Evolutionary conservation across 139 green algal species (phyloP).

Genomic region (Haematococcus lacustris): DNA sequence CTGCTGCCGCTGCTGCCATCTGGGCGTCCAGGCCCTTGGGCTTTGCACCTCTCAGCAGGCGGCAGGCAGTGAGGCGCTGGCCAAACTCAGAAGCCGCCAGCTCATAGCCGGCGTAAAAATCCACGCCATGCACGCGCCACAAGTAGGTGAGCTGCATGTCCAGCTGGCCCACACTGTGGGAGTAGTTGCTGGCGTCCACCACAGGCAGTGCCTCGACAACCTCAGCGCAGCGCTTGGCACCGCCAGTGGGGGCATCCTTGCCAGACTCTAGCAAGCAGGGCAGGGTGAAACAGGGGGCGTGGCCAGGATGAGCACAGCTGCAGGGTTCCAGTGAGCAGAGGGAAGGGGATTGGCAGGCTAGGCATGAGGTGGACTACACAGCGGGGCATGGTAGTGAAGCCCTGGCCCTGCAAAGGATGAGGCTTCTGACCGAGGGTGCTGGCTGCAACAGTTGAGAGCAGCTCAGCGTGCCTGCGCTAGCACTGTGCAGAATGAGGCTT

Average conservation of each 20-base stretch:
- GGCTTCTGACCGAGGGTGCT: no score
- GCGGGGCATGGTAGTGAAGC: no score
- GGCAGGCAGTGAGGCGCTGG: constrained; percentile 13
- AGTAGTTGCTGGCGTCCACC: constrained; percentile 19
- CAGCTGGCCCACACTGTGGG: constrained; percentile 39
- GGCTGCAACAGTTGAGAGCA: no score
- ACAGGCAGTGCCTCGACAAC: constrained; percentile 12
- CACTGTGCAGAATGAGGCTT: no score
- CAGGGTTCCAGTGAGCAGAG: neutral
- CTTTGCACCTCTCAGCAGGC: constrained; percentile 8
- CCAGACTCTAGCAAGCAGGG: neutral
- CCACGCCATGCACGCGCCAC: constrained; percentile 83
- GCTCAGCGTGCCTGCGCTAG: no score
- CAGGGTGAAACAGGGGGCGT: neutral
- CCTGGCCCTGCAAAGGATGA: no score
- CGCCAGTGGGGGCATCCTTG: constrained; percentile 5
- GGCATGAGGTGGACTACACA: neutral
- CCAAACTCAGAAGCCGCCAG: constrained; percentile 12
- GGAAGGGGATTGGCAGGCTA: neutral
- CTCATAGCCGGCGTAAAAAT: constrained; percentile 77
- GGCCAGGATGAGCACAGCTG: neutral
- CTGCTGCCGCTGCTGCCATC: neutral
- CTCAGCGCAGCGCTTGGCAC: constrained; percentile 4
- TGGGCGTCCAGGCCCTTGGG: neutral
- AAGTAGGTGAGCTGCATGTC: constrained; percentile 84